These are phyloP conservation scores for thale cress (Arabidopsis thaliana) DNA, from an alignment of 345 rosid species.

Conservation along the genomic window DNA sequence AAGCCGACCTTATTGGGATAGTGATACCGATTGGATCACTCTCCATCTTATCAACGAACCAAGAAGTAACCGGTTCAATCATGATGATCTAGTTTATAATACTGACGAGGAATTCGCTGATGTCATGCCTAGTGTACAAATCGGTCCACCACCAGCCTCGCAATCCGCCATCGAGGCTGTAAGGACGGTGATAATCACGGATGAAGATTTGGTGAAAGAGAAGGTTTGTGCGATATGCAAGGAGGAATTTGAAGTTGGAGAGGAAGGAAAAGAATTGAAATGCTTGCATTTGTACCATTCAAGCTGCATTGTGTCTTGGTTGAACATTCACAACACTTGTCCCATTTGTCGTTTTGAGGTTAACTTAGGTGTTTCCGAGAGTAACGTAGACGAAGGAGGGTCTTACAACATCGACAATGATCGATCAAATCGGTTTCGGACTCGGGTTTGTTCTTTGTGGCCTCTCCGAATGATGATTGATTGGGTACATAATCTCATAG, in stretches of 20 bases:
- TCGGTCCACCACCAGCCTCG: slow-evolving; percentile 59
- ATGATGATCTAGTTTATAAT: slow-evolving; percentile 26
- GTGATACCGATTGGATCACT: slow-evolving; percentile 62
- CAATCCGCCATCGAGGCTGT: slow-evolving; percentile 58
- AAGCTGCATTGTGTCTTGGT: slow-evolving; percentile 75
- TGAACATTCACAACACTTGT: slow-evolving; percentile 69
- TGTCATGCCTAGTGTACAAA: slow-evolving; percentile 41
- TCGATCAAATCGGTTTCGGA: slow-evolving; percentile 23
- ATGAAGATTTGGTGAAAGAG: slow-evolving; percentile 45
- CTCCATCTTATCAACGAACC: slow-evolving; percentile 49
- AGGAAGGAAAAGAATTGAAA: slow-evolving; percentile 58
- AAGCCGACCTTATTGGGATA: slow-evolving; percentile 51
- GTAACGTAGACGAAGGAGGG: background rate
- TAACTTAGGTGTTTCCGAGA: slow-evolving; percentile 9
- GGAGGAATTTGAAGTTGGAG: slow-evolving; percentile 66
- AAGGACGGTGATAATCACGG: slow-evolving; percentile 47
- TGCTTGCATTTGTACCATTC: slow-evolving; percentile 79
- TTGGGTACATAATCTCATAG: slow-evolving; percentile 36
- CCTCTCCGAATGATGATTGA: slow-evolving; percentile 37
- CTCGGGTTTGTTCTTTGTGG: slow-evolving; percentile 27
- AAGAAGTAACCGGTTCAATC: slow-evolving; percentile 10
- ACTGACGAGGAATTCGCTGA: slow-evolving; percentile 34
- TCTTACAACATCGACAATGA: background rate
- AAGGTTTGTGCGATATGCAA: slow-evolving; percentile 75
- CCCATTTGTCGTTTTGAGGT: slow-evolving; percentile 71